phyloP scores from a whole-genome alignment of 805 yeast species.

The Barnettozyma salicaria region DNA sequence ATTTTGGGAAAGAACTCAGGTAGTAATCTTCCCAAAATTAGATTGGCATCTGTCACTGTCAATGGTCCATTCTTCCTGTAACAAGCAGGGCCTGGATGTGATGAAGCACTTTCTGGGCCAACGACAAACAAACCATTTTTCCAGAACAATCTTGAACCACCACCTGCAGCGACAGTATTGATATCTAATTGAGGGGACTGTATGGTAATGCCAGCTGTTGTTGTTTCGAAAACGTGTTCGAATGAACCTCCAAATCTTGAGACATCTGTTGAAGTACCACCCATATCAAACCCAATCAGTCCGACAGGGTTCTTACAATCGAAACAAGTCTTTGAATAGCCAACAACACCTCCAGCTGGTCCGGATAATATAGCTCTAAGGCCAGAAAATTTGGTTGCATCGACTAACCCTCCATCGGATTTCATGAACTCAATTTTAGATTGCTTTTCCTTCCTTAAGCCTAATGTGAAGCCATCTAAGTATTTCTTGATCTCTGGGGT shows the following conservation, averaged over 20 bases:
- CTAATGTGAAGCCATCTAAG: constrained; percentile 52
- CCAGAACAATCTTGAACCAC: constrained; percentile 65
- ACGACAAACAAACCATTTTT: constrained; percentile 70
- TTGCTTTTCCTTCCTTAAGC: constrained; percentile 44
- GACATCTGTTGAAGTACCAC: constrained; percentile 87
- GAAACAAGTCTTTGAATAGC: constrained; percentile 80
- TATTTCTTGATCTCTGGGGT: constrained; percentile 74
- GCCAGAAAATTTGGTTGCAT: constrained; percentile 80
- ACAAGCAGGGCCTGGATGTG: constrained; percentile 89
- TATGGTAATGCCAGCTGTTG: constrained; percentile 77
- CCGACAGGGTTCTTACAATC: constrained; percentile 49
- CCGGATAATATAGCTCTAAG: constrained; percentile 86
- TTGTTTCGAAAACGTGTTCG: constrained; percentile 77
- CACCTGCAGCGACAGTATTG: constrained; percentile 82
- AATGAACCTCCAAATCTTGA: constrained; percentile 66
- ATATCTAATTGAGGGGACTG: constrained; percentile 83
- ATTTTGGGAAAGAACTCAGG: constrained; percentile 76
- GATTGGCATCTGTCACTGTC: constrained; percentile 81
- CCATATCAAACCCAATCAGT: constrained; percentile 81
- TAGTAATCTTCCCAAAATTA: constrained; percentile 62
- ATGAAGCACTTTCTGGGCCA: constrained; percentile 83
- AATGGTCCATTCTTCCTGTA: constrained; percentile 80
- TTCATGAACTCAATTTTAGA: constrained; percentile 80
- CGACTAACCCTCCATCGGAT: constrained; percentile 92
- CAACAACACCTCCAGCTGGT: constrained; percentile 98